Evolutionary conservation across 2,329 filamentous ascomycete species (phyloP).

Genomic region (Claviceps capensis): DNA sequence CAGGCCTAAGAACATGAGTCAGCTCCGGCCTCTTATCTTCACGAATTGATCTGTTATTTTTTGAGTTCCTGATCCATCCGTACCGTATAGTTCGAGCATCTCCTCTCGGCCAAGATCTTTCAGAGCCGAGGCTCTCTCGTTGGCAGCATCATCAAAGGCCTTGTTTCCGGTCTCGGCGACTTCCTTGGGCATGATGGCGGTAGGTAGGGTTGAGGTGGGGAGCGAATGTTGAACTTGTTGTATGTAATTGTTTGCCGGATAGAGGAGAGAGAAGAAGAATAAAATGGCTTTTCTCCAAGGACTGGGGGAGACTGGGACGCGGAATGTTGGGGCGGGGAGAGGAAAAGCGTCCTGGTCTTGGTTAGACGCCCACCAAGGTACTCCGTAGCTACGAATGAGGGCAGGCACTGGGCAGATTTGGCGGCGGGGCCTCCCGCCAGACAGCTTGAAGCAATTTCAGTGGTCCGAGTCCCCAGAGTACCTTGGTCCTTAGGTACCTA

Average conservation of each 20-base stretch:
- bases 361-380: neutral
- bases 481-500: too few relatives aligned
- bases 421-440: neutral
- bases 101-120: neutral
- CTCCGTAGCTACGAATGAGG: too few relatives aligned
- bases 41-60: neutral
- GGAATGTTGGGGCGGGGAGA: neutral
- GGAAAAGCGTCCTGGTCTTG: neutral
- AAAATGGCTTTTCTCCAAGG: neutral
- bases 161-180: neutral
- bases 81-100: constrained; percentile 1
- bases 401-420: too few relatives aligned
- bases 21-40: neutral
- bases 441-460: too few relatives aligned
- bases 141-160: neutral
- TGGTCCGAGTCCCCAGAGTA: too few relatives aligned
- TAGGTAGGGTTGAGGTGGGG: neutral
- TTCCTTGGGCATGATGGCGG: neutral
- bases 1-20: neutral
- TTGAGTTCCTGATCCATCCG: neutral
- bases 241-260: neutral
- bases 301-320: neutral
- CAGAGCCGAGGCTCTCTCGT: neutral
- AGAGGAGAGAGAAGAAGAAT: neutral
- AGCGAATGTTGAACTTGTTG: neutral